Base-by-base conservation (phyloP, 2,329 filamentous ascomycete genomes). In the Sarocladiaceae sp. region DNA sequence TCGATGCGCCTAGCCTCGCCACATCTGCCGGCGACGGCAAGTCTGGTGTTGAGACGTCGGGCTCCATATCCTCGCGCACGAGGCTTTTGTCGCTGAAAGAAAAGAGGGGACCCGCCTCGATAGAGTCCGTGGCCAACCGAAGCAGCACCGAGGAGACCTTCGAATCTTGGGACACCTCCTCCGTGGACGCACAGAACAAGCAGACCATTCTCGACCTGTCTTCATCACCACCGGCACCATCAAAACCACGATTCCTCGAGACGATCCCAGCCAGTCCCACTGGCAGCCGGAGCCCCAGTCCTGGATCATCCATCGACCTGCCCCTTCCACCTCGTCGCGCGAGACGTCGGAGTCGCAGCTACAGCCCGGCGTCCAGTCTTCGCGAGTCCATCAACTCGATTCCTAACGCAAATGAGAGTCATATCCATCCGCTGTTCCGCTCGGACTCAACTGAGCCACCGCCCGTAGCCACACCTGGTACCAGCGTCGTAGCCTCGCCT, bases 341-440 rank as follows among this genome's bases (percentile, higher is more conserved):
- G 4, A 60, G 63, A 9, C 59, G 62, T 26, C 64, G 73, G 37
- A 74, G 71, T 48, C 68, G 74, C 47, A 79, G 74, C 55, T 73
- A 68, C 56, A 78, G 73, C 52, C 70, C 74, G 4, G 54, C 62
- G 10, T 46, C 62, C 10, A 52, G 54, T 12, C 44, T 51, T 15
- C 51, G 55, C 47, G 57, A 55, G 19, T 57, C 54, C 11, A 50
- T 65, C 51, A 66, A 60, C 13, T 61, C 62, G 42, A 59, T 11
- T 12, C 6, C 23, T 15, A 18, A 42, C 66, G 56, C 41, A 72
- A 43, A 72, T 54, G 83, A 89, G 58, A 71, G 80, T 3, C 79
- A 88, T 56, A 88, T 89, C 35, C 85, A 90, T 59, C 85, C 85
- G 7, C 72, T 90, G 3, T 89, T 90, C 67, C 74, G 85, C 47